These are phyloP conservation scores for Amylocarpus encephaloides DNA, from an alignment of 2,329 filamentous ascomycete species.

Conservation along the genomic window DNA sequence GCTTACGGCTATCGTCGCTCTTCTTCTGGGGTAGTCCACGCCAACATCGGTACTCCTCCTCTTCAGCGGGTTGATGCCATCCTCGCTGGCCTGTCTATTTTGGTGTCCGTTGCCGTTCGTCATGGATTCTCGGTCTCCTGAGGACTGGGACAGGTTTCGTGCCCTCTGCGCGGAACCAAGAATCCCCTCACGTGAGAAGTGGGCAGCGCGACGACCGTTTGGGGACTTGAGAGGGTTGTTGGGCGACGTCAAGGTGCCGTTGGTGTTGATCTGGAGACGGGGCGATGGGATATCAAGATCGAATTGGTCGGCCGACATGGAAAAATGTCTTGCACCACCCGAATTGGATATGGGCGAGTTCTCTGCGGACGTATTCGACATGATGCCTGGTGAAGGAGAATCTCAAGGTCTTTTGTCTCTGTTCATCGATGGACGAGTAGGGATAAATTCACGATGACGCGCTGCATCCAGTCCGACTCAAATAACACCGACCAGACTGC, in stretches of 20 bases:
- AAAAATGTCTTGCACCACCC: conserved; percentile 24
- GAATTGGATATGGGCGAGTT: conserved; percentile 26
- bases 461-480: conserved; percentile 7
- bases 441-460: conserved; percentile 6
- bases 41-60: conserved; percentile 55
- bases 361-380: conserved; percentile 30
- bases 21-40: conserved; percentile 56
- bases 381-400: conserved; percentile 14
- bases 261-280: conserved; percentile 20
- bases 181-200: conserved; percentile 50
- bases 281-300: conserved; percentile 26
- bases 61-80: conserved; percentile 53
- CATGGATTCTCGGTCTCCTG: conserved; percentile 37
- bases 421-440: conserved; percentile 15
- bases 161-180: conserved; percentile 47
- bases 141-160: conserved; percentile 49
- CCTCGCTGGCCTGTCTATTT: conserved; percentile 38
- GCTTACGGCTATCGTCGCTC: conserved; percentile 61
- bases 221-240: conserved; percentile 44
- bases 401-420: not conserved
- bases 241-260: conserved; percentile 22
- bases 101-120: conserved; percentile 38
- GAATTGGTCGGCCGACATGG: conserved; percentile 29
- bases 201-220: conserved; percentile 38
- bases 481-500: conserved; percentile 7